phyloP scores from a whole-genome alignment of 495 filamentous ascomycete genomes.

The Penicillium simplicissimum region DNA sequence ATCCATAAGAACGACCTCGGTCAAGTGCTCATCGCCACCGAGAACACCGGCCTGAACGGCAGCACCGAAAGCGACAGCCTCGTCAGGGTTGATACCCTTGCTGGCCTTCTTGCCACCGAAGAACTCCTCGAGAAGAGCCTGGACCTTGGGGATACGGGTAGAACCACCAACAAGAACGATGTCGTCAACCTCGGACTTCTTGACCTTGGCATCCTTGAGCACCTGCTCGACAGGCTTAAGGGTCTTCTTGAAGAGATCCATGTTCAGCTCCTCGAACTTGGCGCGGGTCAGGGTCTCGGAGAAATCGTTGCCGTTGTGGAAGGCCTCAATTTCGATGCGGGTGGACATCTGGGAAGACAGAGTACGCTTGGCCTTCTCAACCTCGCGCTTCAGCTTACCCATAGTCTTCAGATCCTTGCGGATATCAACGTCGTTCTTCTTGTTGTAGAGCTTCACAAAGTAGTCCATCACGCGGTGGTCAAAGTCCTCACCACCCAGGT shows the following conservation, averaged over 20 bases:
- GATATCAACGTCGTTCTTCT: conserved; percentile 92
- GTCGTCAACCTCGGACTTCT: conserved; percentile 83
- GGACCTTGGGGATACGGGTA: conserved; percentile 98
- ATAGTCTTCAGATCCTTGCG: conserved; percentile 96
- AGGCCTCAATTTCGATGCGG: conserved; percentile 96
- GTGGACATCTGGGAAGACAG: conserved; percentile 98
- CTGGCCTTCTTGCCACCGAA: conserved; percentile 99
- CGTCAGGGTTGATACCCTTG: conserved; percentile 99
- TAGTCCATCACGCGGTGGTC: conserved; percentile 97
- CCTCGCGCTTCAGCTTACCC: conserved; percentile 99
- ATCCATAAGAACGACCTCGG: conserved; percentile 93
- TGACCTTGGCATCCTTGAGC: conserved; percentile 86
- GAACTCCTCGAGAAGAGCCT: conserved; percentile 96
- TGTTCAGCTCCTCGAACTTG: conserved; percentile 99
- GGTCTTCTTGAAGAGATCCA: conserved; percentile 98
- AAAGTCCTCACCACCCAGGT: conserved; percentile 99
- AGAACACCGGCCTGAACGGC: conserved; percentile 98
- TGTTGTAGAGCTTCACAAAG: conserved; percentile 98
- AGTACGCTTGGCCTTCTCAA: conserved; percentile 99
- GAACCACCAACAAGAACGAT: conserved; percentile 95
- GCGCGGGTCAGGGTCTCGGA: conserved; percentile 96
- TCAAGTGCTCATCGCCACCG: conserved; percentile 94
- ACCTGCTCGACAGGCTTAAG: conserved; percentile 99
- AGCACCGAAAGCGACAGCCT: conserved; percentile 98
- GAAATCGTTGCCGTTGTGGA: conserved; percentile 97